Base-by-base conservation (phyloP, 129 eudicot species). In the Rutidosis leptorrhynchoides region DNA sequence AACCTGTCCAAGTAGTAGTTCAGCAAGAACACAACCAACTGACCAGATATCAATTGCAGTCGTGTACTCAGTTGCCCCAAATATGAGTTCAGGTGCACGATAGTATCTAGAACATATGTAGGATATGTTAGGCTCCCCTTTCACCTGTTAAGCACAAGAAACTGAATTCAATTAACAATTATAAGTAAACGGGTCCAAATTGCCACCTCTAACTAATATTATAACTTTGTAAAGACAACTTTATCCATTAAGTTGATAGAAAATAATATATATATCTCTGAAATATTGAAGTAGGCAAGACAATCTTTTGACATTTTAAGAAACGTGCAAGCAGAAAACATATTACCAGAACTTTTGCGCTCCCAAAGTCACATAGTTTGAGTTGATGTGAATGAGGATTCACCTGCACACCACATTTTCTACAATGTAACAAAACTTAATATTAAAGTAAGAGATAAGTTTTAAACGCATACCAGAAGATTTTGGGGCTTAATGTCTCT, bases 1-100 rank as follows among this genome's bases (percentile, higher is more conserved):
- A 75, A 86, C 94, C 94, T 86, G 88, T 53, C 92, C 92, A 70
- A 85, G 92, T 58, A 85, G 83, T 55, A 85, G 73, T 67, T 85
- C 92, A n/a, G 92, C 92, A 54, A 85, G 81, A 22, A 85, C 92
- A 65, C 87, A 85, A 42, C 92, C 92, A 24, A 82, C 92, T 25
- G 92, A 85, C 92, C 92, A 85, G 27, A 85, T 74, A 75, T 85
- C 92, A 70, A 85, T 85, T 40, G 92, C 92, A 37, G 81, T 70
- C 10, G 83, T 85, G 81, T 85, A 85, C 65, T 85, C 92, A 59
- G 92, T 85, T 32, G 92, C 92, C 51, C 92, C 92, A 51, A 85
- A 85, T 40, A 85, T 85, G 74, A 85, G 87, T 65, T 85, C 92
- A 25, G 92, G 92, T 19, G 87, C 92, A 28, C 87, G 87, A 65